Base-by-base conservation (phyloP, 2,329 filamentous ascomycete genomes). In the Colletotrichum neosansevieriae region DNA sequence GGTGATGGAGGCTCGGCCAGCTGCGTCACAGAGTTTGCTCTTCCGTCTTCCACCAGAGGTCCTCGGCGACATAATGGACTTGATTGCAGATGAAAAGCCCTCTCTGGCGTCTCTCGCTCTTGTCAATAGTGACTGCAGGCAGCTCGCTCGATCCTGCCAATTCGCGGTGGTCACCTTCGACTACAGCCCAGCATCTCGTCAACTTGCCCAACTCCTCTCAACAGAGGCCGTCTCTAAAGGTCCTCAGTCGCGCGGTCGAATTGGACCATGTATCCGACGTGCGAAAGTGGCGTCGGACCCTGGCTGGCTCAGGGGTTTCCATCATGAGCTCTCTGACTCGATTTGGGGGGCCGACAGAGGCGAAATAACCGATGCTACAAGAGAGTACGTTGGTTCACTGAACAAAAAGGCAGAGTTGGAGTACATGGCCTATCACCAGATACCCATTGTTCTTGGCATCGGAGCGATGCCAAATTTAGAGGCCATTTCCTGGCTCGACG, bases 81-180 rank as follows among this genome's bases (percentile, higher is more conserved):
- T 71, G 2, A n/a, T 72, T n/a, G 54, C 49, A 13, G 58, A 70
- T 6, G 69, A 67, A 7, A 67, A 70, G 58, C n/a, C 44, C 1
- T 19, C 65, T 38, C 53, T 72, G 19, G 59, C 68, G 17, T 47
- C 66, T 13, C 60, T 72, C 32, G 68, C 71, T 34, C 40, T 71
- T 15, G 71, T 70, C 32, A 74, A 70, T 21, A 73, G 70, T 17
- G 70, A 73, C 3, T 74, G 64, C n/a, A 45, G 40, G 1, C 64
- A 60, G 42, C 68, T 74, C 1, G 68, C 68, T 11, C 62, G 54
- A 11, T 69, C 60, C 40, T 50, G 47, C n/a, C 60, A 73, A 15
- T 73, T 69, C 42, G 66, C 54, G 17, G 62, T 68, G 1, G 44
- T 72, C 6, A 5, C 29, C 1, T 71, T 74, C 19, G 66, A 73